Percentiles rank a stretch among this genome's conserved stretches.
Evolutionary conservation across 2,329 filamentous ascomycete species (phyloP).

Genomic region (Fusarium cyanostomum): DNA sequence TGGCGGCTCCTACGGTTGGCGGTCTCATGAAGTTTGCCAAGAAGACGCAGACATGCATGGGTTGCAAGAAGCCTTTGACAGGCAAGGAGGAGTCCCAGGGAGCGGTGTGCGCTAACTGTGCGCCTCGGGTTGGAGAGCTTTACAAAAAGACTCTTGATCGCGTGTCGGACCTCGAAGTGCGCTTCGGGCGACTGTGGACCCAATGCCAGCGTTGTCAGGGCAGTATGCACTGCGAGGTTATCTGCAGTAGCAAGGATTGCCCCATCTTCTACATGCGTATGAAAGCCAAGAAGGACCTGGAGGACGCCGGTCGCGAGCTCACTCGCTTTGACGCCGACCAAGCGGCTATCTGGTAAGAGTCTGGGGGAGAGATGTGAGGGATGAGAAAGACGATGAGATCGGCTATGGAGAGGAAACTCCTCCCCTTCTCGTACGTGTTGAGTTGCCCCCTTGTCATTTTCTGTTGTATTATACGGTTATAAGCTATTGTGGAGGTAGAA

Average conservation of each 20-base stretch:
- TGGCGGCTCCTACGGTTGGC: slow-evolving; percentile 89
- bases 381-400: background rate
- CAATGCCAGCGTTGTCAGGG: slow-evolving; percentile 98
- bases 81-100: slow-evolving; percentile 82
- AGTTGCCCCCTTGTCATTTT: slow-evolving; percentile 5
- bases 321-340: slow-evolving; percentile 88
- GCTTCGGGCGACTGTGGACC: slow-evolving; percentile 94
- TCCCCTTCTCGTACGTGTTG: background rate
- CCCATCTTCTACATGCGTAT: slow-evolving; percentile 99
- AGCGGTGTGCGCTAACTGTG: slow-evolving; percentile 88
- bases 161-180: slow-evolving; percentile 90
- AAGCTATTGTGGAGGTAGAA: background rate
- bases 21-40: slow-evolving; percentile 99
- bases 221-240: slow-evolving; percentile 97
- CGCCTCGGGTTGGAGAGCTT: slow-evolving; percentile 85
- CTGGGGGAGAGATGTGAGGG: background rate
- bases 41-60: slow-evolving; percentile 98
- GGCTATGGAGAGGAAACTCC: background rate
- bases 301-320: slow-evolving; percentile 92
- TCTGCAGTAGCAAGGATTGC: slow-evolving; percentile 95
- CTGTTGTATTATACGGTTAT: slow-evolving; percentile 3
- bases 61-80: slow-evolving; percentile 94
- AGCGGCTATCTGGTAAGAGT: slow-evolving; percentile 66
- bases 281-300: slow-evolving; percentile 99
- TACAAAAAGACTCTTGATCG: slow-evolving; percentile 92